phyloP scores from a whole-genome alignment of 768 basidiomycete species.

The Artomyces pyxidatus region DNA sequence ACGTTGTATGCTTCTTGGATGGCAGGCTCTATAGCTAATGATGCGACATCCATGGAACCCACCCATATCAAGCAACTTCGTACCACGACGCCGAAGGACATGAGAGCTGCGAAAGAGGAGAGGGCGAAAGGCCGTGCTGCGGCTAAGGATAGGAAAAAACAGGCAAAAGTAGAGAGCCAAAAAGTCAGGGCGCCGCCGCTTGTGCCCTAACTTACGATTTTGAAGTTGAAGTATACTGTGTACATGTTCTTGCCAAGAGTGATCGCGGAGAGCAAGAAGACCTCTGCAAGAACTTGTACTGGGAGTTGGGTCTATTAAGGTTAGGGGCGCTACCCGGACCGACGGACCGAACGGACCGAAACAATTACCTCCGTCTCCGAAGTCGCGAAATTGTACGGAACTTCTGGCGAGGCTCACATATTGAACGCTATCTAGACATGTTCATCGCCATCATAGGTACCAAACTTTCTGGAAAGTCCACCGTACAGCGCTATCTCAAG shows the following conservation, averaged over 20 bases:
- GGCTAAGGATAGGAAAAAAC: conserved; percentile 31
- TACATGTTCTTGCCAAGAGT: no score
- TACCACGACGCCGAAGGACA: conserved; percentile 73
- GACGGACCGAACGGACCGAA: no score
- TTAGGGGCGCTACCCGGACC: no score
- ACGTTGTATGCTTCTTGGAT: conserved; percentile 62
- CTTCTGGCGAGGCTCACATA: no score
- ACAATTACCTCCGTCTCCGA: no score
- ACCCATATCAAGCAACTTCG: conserved; percentile 78
- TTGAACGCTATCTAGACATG: no score
- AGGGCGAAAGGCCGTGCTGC: conserved; percentile 41
- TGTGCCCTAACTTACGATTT: no score
- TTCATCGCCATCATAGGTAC: conserved; percentile 65
- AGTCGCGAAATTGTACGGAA: no score
- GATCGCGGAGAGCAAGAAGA: no score
- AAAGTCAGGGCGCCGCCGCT: neutral
- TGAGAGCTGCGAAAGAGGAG: conserved; percentile 58
- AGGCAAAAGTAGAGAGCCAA: neutral
- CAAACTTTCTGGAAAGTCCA: conserved; percentile 38
- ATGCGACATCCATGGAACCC: conserved; percentile 36
- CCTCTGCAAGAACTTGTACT: no score
- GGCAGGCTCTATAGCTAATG: conserved; percentile 23
- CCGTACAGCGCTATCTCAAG: conserved; percentile 15
- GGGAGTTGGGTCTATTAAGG: no score
- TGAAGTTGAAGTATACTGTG: no score